Base-by-base conservation (phyloP, 2,329 filamentous ascomycete species). In the Trichoderma polysporum region DNA sequence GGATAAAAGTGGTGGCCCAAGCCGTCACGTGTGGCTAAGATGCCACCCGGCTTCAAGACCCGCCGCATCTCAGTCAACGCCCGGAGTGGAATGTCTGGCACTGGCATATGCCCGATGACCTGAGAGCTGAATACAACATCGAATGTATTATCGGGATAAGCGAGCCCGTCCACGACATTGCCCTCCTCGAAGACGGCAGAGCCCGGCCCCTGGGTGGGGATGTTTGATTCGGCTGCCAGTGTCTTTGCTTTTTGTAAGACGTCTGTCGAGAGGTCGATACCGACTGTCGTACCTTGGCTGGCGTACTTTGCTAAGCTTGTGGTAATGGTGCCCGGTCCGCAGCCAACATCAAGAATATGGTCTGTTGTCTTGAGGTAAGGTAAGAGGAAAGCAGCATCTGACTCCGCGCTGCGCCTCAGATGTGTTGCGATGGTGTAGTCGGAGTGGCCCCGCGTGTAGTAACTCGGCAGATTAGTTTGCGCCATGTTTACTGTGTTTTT, bases 11-110 rank as follows among this genome's bases (percentile, higher is more conserved):
- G 63, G 13, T 59, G 41, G 45, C 25, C 45, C 63, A 66, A 19
- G 45, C 63, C 53, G 33, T 58, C 53, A 6, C 63, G 53, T 22
- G 63, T 66, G 29, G 41, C 53, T 17, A 66, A 27, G 6, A 66
- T 66, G 10, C 62, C 62, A 12, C 63, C 63, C n/a, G 60, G 60
- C 35, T 63, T 63, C 22, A 63, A 27, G 60, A 54, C 60, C n/a
- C 60, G 60, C 35, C 60, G 49, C 35, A 63, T 63, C 49, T 63
- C 60, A 8, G 35, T 19, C 49, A 63, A 33, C 35, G 49, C 60
- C 25, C 35, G 35, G 49, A 63, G 49, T 31, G 60, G 60, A 13
- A 45, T n/a, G 19, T 63, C 49, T 19, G 60, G 60, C 27, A 27
- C 25, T 25, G 60, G 60, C 35, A 63, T 27, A 25, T 63, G 60